Evolutionary conservation across 768 basidiomycete species (phyloP).

Genomic region (Rhizopogon roseolus): DNA sequence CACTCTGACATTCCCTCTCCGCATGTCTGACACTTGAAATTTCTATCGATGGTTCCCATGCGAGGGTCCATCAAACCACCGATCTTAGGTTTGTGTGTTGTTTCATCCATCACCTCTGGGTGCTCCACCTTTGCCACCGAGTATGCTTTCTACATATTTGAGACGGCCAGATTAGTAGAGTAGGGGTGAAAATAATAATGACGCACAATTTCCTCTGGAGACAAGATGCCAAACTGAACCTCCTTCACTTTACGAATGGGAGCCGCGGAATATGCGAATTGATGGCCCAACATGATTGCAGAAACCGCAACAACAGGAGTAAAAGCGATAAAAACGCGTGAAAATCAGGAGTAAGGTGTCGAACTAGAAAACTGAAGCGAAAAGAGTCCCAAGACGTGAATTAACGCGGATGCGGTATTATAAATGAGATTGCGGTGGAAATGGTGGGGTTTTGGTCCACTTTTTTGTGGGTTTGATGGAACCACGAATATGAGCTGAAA

Average conservation of each 20-base stretch:
- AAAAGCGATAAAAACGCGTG: slow-evolving; percentile 12
- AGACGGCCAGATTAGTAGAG: slow-evolving; percentile 9
- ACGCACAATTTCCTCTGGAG: slow-evolving; percentile 94
- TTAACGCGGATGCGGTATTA: slow-evolving; percentile 20
- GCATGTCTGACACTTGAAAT: slow-evolving; percentile 99
- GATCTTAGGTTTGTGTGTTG: slow-evolving; percentile 82
- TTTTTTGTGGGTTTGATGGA: slow-evolving; percentile 15
- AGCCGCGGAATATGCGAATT: slow-evolving; percentile 89
- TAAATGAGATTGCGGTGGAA: neutral
- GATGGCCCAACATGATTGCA: slow-evolving; percentile 74
- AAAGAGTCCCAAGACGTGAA: slow-evolving; percentile 13
- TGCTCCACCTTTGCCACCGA: slow-evolving; percentile 98
- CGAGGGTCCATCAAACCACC: slow-evolving; percentile 97
- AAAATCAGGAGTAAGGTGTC: slow-evolving; percentile 1
- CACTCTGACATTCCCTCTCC: slow-evolving; percentile 99
- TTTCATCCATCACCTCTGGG: slow-evolving; percentile 98
- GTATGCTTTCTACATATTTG: slow-evolving; percentile 80
- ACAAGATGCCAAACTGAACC: slow-evolving; percentile 98
- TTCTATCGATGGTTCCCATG: slow-evolving; percentile 96
- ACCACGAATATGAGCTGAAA: neutral
- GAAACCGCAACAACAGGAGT: slow-evolving; percentile 1
- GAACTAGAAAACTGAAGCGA: slow-evolving; percentile 1
- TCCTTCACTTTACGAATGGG: slow-evolving; percentile 95
- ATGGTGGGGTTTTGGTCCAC: slow-evolving; percentile 10
- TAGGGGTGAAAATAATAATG: neutral